phyloP scores from a whole-genome alignment of 768 basidiomycete genomes.

The Hysterangium stoloniferum region DNA sequence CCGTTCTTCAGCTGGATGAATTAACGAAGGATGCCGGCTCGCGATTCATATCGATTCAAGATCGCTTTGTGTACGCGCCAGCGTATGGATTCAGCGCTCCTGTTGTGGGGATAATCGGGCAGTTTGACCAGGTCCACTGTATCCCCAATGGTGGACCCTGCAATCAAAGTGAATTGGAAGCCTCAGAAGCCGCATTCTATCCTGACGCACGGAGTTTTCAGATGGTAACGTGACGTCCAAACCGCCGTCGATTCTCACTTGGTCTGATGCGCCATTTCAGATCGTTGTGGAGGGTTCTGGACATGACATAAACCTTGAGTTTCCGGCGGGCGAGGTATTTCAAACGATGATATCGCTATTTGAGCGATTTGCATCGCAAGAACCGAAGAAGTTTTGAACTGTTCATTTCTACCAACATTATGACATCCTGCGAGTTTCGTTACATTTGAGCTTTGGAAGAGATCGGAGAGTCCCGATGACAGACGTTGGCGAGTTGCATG shows the following conservation, averaged over 20 bases:
- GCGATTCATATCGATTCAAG: not conserved
- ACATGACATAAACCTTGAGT: not conserved
- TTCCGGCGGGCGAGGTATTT: not conserved
- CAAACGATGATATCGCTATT: not conserved
- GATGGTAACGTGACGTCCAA: not conserved
- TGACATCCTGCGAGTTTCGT: no score
- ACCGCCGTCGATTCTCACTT: not conserved
- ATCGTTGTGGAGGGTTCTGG: not conserved
- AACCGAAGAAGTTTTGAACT: no score
- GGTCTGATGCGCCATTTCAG: not conserved
- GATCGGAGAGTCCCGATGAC: no score
- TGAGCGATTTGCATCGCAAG: no score
- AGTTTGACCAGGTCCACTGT: conserved; percentile 7
- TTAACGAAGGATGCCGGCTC: conserved; percentile 4
- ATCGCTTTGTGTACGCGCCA: not conserved
- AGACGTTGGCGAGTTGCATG: no score
- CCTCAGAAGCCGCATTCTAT: conserved; percentile 1
- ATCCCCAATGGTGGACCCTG: conserved; percentile 1
- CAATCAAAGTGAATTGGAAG: not conserved
- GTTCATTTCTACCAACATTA: no score
- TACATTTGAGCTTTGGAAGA: no score
- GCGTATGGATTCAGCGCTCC: not conserved
- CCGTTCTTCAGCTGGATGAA: conserved; percentile 5
- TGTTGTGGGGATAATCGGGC: conserved; percentile 1
- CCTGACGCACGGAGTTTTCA: conserved; percentile 5